Evolutionary conservation across 352 stramenopile genomes (phyloP), one percentile per base, ranked within the genome.

Genomic region (Phytophthora tubulina): DNA sequence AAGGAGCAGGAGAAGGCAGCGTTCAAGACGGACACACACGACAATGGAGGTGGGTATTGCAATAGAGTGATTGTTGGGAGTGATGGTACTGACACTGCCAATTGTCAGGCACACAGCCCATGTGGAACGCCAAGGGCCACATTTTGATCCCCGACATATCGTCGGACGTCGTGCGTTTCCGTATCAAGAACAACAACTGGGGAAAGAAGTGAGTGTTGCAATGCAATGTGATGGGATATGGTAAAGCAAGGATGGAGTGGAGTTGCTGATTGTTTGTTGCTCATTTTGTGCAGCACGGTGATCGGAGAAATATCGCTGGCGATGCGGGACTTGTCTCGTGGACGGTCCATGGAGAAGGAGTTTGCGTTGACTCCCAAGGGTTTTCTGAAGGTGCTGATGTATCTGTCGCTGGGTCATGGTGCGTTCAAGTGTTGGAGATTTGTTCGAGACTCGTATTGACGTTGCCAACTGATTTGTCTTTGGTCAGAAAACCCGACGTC

Each of bases 111-210:
- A 82, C 67, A 15, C 58, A 89, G 21, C 86, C 86, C 14, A 75
- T 88, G 53, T 94, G 86, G 86, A 94, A 94, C 51, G 83, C 88
- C 36, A 94, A 94, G 66, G 80, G 76, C 58, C 90, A 84, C 42
- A 80, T 94, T 48, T 58, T 94, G 35, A 84, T 94, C 62, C 67
- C 84, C 39, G 83, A 94, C 51, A 86, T 94, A 10, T 78, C 80
- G 35, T 80, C 82, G 35, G 84, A 91, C 53, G 72, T 92, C 55
- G 73, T 94, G 63, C 85, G 86, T 48, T 81, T 94, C 70, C 84
- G 84, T 45, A 65, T 94, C 27, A 77, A 89, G 56, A 94, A 94
- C 67, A 85, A 94, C 53, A 94, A 94, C 73, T 92, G 84, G 82
- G 82, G 90, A 17, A 88, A 88, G 58, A 94, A 86, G 84, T 93